A percentile compares a stretch with the other conserved stretches of the same genome.
Conservation (phyloP, 2,329 filamentous ascomycete species). For the Zymoseptoria passerinii region DNA sequence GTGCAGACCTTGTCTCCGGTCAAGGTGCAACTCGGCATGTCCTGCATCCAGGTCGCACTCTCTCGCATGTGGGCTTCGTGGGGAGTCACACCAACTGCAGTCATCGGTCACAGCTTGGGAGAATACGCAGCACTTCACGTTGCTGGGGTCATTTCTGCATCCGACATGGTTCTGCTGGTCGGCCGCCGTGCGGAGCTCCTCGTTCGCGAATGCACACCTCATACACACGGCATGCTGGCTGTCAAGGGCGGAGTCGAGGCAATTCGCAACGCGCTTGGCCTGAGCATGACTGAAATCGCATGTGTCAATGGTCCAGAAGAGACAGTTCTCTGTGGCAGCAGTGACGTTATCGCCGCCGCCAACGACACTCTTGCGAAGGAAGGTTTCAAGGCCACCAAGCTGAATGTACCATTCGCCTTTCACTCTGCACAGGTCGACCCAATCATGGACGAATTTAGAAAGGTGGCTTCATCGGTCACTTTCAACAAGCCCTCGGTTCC, state of each 20-base stretch:
- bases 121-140: conserved; percentile 66
- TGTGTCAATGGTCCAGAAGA: conserved; percentile 71
- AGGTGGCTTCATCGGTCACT: conserved; percentile 44
- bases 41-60: conserved; percentile 45
- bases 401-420: conserved; percentile 61
- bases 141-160: conserved; percentile 61
- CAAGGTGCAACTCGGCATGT: conserved; percentile 46
- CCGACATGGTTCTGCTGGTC: conserved; percentile 64
- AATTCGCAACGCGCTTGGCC: conserved; percentile 46
- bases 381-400: conserved; percentile 52
- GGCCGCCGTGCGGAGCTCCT: conserved; percentile 60
- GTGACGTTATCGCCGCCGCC: conserved; percentile 51
- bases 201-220: conserved; percentile 54
- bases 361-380: conserved; percentile 41
- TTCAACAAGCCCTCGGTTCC: conserved; percentile 53
- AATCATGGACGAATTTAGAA: conserved; percentile 53
- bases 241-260: conserved; percentile 46
- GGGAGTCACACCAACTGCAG: conserved; percentile 46
- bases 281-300: conserved; percentile 48
- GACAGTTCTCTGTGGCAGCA: conserved; percentile 61
- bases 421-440: conserved; percentile 59
- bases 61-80: conserved; percentile 47
- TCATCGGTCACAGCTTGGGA: conserved; percentile 54
- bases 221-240: conserved; percentile 60
- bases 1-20: conserved; percentile 43